These are phyloP conservation scores for Fraxinus platypoda DNA, from an alignment of 305 asterid species.

Conservation along the genomic window DNA sequence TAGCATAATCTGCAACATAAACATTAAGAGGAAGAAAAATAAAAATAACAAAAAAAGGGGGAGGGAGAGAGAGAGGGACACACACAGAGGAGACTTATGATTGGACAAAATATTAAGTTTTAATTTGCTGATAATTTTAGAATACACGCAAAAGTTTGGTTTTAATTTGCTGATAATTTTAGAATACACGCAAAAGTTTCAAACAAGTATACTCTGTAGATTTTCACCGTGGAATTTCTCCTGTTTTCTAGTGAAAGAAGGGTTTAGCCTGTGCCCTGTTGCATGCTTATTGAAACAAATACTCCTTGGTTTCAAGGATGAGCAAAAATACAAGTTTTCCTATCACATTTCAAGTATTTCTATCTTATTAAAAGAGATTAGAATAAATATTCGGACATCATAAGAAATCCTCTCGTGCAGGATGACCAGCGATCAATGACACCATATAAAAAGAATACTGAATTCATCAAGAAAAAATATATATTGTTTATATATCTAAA, in stretches of 20 bases:
- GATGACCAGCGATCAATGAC: not conserved
- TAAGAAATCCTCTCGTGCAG: not conserved
- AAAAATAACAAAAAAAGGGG: not conserved
- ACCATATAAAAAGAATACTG: not conserved
- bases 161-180: not conserved
- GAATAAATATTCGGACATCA: not conserved
- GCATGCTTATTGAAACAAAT: not conserved
- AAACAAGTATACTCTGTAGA: not conserved
- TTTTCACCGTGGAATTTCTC: not conserved
- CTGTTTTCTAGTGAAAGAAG: not conserved
- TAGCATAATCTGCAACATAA: conserved; percentile 42
- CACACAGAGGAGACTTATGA: not conserved
- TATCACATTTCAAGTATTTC: not conserved
- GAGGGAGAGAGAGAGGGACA: not conserved
- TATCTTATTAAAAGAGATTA: not conserved
- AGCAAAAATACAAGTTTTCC: not conserved
- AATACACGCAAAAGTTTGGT: not conserved
- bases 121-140: not conserved
- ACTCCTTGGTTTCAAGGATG: not conserved
- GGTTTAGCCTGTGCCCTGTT: not conserved
- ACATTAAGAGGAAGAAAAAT: not conserved
- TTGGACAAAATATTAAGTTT: not conserved
- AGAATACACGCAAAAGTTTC: not conserved
- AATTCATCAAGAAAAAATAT: not conserved
- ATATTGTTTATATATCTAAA: not conserved